These are phyloP conservation scores for Moesziomyces parantarcticus DNA, from an alignment of 1,284 basidiomycete genomes.

Conservation along the genomic window DNA sequence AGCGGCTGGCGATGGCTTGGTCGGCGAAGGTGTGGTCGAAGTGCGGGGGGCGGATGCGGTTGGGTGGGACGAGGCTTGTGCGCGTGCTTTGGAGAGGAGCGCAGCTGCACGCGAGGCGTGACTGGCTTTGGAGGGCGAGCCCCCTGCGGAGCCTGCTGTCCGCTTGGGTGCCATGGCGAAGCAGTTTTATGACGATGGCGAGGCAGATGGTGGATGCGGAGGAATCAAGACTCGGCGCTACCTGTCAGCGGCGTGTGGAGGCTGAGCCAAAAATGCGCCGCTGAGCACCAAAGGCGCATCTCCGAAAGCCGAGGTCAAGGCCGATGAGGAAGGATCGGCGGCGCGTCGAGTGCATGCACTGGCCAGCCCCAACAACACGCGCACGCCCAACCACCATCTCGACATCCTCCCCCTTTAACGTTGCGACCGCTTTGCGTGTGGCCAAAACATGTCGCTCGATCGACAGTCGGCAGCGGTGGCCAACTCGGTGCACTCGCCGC, in stretches of 20 bases:
- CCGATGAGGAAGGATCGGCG: not conserved
- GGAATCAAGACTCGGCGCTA: not conserved
- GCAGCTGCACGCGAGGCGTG: constrained; percentile 44
- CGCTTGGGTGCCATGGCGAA: constrained; percentile 33
- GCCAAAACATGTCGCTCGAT: constrained; percentile 32
- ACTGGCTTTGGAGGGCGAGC: constrained; percentile 32
- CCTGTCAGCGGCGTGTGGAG: constrained; percentile 13
- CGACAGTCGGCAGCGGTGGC: constrained; percentile 44
- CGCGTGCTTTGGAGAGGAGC: constrained; percentile 37
- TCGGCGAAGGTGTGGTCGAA: constrained; percentile 18
- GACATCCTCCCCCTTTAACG: not conserved
- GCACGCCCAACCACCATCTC: constrained; percentile 7
- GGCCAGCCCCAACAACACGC: constrained; percentile 1
- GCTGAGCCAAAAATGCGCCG: constrained; percentile 13
- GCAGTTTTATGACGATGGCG: not conserved
- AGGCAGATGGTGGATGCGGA: not conserved
- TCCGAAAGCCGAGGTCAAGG: constrained; percentile 6
- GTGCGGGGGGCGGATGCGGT: constrained; percentile 27
- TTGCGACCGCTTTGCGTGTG: too few species aligned
- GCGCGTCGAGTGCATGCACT: constrained; percentile 12
- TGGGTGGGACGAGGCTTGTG: constrained; percentile 33
- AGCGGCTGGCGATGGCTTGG: constrained; percentile 7
- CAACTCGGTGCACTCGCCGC: constrained; percentile 45
- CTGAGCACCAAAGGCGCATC: constrained; percentile 1
- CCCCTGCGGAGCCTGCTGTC: constrained; percentile 1